These are phyloP conservation scores for Udeniomyces megalosporus DNA, from an alignment of 768 basidiomycete genomes.

Conservation along the genomic window DNA sequence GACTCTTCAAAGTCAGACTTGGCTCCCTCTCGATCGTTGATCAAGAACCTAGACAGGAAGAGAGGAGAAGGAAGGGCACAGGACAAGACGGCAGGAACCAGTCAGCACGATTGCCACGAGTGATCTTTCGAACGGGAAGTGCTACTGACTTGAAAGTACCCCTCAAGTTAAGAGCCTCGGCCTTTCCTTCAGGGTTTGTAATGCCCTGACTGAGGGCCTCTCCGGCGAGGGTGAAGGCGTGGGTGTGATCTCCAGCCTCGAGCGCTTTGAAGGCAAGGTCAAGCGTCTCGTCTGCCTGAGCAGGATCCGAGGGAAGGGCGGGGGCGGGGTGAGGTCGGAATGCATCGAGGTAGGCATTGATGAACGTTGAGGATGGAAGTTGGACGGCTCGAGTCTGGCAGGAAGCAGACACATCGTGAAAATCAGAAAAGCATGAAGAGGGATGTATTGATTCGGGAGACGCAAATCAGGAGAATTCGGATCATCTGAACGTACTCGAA, in stretches of 20 bases:
- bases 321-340: conserved; percentile 70
- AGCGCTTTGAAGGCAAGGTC: conserved; percentile 66
- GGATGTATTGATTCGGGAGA: no score
- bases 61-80: not conserved
- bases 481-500: conserved; percentile 45
- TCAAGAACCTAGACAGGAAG: conserved; percentile 51
- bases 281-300: conserved; percentile 70
- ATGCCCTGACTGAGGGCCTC: conserved; percentile 78
- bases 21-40: conserved; percentile 63
- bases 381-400: conserved; percentile 54
- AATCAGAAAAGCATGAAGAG: no score
- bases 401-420: not conserved
- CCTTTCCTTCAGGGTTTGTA: conserved; percentile 43
- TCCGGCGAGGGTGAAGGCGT: conserved; percentile 60
- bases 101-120: not conserved
- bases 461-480: no score
- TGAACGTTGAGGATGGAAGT: conserved; percentile 77
- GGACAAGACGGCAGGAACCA: not conserved
- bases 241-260: conserved; percentile 64
- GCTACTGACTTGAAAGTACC: conserved; percentile 79
- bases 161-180: conserved; percentile 78
- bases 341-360: conserved; percentile 88
- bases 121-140: not conserved
- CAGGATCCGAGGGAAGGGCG: conserved; percentile 52
- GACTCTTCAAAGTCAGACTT: conserved; percentile 68